A percentile compares a stretch with the other conserved stretches of the same genome.
phyloP scores from a whole-genome alignment of 139 green algal species.

The Auxenochlorella pyrenoidosa region DNA sequence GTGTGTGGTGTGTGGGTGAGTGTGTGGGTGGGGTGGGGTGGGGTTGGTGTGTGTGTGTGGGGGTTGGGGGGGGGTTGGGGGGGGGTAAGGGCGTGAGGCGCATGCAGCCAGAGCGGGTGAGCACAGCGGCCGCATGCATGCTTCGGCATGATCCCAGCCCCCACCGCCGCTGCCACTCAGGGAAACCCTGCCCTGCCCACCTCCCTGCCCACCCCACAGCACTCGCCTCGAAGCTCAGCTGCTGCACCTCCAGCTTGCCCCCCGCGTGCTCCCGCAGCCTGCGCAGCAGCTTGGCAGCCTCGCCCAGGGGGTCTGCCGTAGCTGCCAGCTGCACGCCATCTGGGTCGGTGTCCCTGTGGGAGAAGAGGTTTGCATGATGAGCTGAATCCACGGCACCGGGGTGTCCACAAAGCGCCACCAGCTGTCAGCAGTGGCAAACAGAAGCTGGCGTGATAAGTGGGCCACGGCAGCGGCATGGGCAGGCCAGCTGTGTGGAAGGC shows the following conservation, averaged over 20 bases:
- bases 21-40: neutral
- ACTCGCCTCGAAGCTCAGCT: constrained; percentile 70
- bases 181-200: neutral
- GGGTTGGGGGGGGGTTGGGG: too few species aligned
- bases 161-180: too few species aligned
- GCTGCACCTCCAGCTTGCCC: constrained; percentile 62
- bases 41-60: too few species aligned
- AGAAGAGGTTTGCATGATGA: neutral
- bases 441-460: too few species aligned
- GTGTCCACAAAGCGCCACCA: neutral
- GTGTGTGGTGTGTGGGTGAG: neutral
- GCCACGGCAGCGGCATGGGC: too few species aligned
- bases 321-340: constrained; percentile 82
- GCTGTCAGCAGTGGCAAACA: too few species aligned
- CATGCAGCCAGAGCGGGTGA: too few species aligned
- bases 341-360: constrained; percentile 84
- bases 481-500: neutral
- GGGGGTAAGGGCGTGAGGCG: too few species aligned
- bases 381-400: neutral
- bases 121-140: too few species aligned
- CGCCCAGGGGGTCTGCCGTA: constrained; percentile 80
- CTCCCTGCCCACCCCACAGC: neutral
- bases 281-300: constrained; percentile 89
- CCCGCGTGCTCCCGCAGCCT: constrained; percentile 70
- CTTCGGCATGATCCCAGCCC: too few species aligned